Conservation (phyloP, 495 filamentous ascomycete genomes). For the Penicillium paxilli region DNA sequence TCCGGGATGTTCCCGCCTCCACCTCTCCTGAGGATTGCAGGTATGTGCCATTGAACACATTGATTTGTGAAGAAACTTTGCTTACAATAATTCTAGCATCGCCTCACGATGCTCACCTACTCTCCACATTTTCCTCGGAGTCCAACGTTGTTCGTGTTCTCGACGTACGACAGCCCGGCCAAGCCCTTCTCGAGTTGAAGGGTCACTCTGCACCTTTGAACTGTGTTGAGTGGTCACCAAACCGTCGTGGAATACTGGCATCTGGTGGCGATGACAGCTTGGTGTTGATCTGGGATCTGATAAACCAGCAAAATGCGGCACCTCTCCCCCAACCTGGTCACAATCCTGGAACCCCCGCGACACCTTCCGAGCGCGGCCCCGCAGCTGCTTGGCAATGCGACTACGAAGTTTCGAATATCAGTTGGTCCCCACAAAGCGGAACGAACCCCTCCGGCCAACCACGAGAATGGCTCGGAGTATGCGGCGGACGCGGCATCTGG, state of each 20-base stretch:
- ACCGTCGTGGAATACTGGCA: conserved; percentile 80
- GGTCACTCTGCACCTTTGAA: conserved; percentile 87
- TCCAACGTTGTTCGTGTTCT: conserved; percentile 91
- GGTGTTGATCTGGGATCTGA: conserved; percentile 91
- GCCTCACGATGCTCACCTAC: conserved; percentile 90
- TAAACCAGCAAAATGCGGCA: conserved; percentile 64
- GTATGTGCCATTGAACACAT: conserved; percentile 29
- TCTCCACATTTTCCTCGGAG: conserved; percentile 95
- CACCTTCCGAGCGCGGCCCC: conserved; percentile 58
- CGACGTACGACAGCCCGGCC: conserved; percentile 94
- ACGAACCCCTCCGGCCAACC: conserved; percentile 62
- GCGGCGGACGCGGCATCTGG: conserved; percentile 88
- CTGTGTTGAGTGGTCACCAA: conserved; percentile 93
- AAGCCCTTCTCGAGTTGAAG: conserved; percentile 89
- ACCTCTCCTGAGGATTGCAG: conserved; percentile 80
- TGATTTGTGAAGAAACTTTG: not conserved
- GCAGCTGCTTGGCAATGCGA: conserved; percentile 91
- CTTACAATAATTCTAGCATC: conserved; percentile 57
- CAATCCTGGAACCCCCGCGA: conserved; percentile 35
- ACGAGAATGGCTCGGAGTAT: conserved; percentile 92
- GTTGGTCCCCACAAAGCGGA: conserved; percentile 83
- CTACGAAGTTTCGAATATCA: conserved; percentile 92
- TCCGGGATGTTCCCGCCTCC: conserved; percentile 79
- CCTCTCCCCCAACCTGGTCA: conserved; percentile 34
- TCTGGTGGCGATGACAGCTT: conserved; percentile 90